Evolutionary conservation across 805 yeast species (phyloP), one percentile per base, ranked within the genome.

Genomic region (Candida argentea): DNA sequence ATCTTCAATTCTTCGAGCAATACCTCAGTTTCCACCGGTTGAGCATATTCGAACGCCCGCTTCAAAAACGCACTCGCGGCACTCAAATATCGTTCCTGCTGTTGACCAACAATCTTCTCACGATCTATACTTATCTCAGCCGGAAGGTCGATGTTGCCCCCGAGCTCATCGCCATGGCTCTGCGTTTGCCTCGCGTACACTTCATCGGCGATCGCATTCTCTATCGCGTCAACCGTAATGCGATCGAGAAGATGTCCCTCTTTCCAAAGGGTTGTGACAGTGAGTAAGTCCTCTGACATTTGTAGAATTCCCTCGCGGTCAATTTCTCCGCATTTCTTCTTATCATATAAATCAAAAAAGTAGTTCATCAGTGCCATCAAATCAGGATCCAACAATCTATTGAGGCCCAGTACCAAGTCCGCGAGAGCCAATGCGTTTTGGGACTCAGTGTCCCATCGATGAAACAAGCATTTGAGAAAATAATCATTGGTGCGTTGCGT

Each of bases 41-140:
- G 81, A 0, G 95, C 94, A 50, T 86, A 85, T 45, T 86, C 94
- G 48, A 86, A 86, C 0, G 94, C 85, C 34, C 94, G 61, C 50
- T 83, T 84, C 25, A 89, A 71, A 42, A 89, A 91, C 12, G 70
- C 75, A 35, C 94, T 80, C 3, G 94, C 91, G 0, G 95, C 89
- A 2, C 84, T 70, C 16, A 91, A 61, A 44, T 86, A 89, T 36
- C 95, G 57, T 42, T 78, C 86, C n/a, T 74, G 56, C 49, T 81
- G 91, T 39, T 67, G 73, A 24, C 62, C 60, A 38, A 69, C 74
- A 45, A 77, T 70, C 27, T 65, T 65, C 25, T 71, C 75, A 39
- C 72, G 74, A 43, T 81, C 81, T 26, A 79, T 70, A 16, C 67
- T 60, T 8, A 77, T 69, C 34, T 74, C 76, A 4, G 67, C 50